Percentiles rank a stretch among this genome's conserved stretches.
phyloP scores from a whole-genome alignment of 2,329 filamentous ascomycete genomes.

The Diaporthe citri region DNA sequence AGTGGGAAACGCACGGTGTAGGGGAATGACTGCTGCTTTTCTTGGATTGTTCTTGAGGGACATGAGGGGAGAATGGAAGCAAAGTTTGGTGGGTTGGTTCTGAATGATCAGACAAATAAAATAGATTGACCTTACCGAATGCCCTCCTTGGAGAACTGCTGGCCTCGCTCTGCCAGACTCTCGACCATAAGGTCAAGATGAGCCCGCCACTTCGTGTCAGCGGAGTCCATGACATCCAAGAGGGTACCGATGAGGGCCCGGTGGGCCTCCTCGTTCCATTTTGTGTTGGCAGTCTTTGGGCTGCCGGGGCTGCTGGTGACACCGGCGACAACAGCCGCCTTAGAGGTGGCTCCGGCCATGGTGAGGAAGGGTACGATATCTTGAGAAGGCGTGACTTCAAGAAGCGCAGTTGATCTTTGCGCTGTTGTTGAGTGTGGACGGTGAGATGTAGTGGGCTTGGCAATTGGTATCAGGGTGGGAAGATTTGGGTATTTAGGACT shows the following conservation, averaged over 20 bases:
- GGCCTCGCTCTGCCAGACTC: constrained; percentile 50
- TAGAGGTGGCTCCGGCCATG: constrained; percentile 1
- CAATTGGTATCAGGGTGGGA: not conserved
- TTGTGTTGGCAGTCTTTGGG: constrained; percentile 20
- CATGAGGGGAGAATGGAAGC: not conserved
- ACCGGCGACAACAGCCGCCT: not conserved
- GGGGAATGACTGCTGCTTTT: not conserved
- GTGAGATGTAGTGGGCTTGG: not conserved
- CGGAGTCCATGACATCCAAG: constrained; percentile 35
- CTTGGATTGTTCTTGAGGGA: not conserved
- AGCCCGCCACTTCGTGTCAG: constrained; percentile 40
- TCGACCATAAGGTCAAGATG: constrained; percentile 49
- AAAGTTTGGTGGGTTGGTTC: not conserved
- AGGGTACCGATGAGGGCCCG: constrained; percentile 42
- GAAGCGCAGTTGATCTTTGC: not conserved
- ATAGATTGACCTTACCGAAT: constrained; percentile 53
- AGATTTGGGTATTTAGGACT: too few species aligned
- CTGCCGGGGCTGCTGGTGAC: not conserved
- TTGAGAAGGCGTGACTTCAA: not conserved
- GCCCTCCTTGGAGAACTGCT: constrained; percentile 57
- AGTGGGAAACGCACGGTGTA: not conserved
- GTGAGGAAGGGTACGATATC: not conserved
- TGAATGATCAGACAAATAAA: constrained; percentile 2
- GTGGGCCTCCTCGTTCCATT: constrained; percentile 46
- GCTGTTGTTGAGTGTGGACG: not conserved